Evolutionary conservation across 768 basidiomycete species (phyloP).

Genomic region (Rubroboletus pulcherrimus): DNA sequence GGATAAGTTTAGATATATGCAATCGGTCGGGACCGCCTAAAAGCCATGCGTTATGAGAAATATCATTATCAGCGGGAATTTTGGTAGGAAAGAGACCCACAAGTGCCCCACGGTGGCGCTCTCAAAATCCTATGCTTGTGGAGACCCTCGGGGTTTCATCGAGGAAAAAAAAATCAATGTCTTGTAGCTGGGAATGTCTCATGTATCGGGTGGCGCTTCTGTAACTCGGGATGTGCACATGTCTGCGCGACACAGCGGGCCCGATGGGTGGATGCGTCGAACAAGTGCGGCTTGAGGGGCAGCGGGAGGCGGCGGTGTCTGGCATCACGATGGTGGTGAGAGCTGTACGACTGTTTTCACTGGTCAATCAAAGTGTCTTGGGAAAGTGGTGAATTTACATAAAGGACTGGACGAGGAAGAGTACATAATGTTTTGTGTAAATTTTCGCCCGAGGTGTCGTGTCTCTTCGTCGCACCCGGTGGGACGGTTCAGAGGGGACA

Average conservation of each 20-base stretch:
- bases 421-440: slow-evolving; percentile 20
- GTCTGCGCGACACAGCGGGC: not conserved
- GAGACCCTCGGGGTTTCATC: not conserved
- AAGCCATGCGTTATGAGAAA: not conserved
- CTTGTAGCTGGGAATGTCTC: not conserved
- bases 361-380: slow-evolving; percentile 11
- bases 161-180: not conserved
- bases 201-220: not conserved
- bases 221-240: not conserved
- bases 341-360: not conserved
- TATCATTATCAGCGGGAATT: not conserved
- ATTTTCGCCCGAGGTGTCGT: not conserved
- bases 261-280: not conserved
- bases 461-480: slow-evolving; percentile 2
- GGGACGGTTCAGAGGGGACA: not conserved
- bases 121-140: not conserved
- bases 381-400: slow-evolving; percentile 28
- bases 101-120: not conserved
- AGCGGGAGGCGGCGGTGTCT: not conserved
- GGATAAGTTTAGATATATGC: slow-evolving; percentile 3
- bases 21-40: not conserved
- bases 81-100: not conserved
- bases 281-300: not conserved
- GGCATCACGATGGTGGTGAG: not conserved
- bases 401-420: slow-evolving; percentile 11